Base-by-base conservation (phyloP, 2,329 filamentous ascomycete species). In the Trichoderma arundinaceum region DNA sequence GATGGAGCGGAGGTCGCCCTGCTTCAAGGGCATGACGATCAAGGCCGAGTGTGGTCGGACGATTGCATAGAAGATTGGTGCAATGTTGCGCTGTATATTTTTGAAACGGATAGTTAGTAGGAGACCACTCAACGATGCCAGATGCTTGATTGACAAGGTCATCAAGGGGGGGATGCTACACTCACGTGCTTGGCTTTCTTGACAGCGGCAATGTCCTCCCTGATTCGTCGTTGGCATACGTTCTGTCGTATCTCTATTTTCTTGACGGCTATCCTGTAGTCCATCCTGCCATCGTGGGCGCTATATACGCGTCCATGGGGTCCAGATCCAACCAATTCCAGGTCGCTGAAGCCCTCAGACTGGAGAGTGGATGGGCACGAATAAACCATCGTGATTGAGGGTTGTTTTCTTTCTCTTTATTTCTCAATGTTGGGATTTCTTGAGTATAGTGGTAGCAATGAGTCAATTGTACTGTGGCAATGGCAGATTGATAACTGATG, bases 21-120 rank as follows among this genome's bases (percentile, higher is more conserved):
- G 35, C 10, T 28, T 41, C 13, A 39, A 35, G n/a, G 46, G 35
- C 15, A 13, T 51, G 33, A 61, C 19, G n/a, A 61, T 12, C 19
- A 61, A 12, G 1, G 35, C 46, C 15, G 41, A 17, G 17, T 19
- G 13, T 3, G 58, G 58, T 7, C 46, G 33, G 9, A 51, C 22
- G 6, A 61, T 19, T 3, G 58, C 58, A 15, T 61, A 61, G 7
- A 51, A 22, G 19, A 61, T 41, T 15, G 58, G 58, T 3, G 19
- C 12, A 4, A 61, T 51, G 7, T 61, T 41, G 46, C 19, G 46
- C 58, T 61, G 2, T 6, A 3, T 2, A 44, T 2, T 19, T 9
- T 12, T 8, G 1, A 2, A 7, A 39, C 15, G 12, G 13, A 28
- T 28, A 4, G 22, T 28, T 28, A 28, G 22, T 4, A 28, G 22